Base-by-base conservation (phyloP, 192 early-diverging fungal species). In the Coemansia sp. region DNA sequence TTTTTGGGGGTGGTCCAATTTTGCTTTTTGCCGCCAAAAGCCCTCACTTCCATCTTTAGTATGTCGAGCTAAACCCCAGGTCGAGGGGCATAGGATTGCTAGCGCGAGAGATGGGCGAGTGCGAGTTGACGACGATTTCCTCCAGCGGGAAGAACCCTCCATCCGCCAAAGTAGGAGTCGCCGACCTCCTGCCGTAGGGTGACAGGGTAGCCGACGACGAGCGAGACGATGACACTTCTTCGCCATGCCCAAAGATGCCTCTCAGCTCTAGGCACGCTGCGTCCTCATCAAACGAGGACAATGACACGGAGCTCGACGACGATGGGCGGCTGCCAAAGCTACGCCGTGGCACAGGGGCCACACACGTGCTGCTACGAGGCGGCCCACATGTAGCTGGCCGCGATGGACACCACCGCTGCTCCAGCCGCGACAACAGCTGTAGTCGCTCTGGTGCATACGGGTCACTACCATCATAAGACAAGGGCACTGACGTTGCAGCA, bases 331-430 rank as follows among this genome's bases (percentile, higher is more conserved):
- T 68, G 41, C 52, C 43, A 38, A 38, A 32, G 29, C 39, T 61
- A 38, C 65, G 50, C 41, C 71, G 70, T n/a, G 79, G 75, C 56
- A 76, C 74, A 4, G 79, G 79, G 16, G 74, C 74, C 3, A 70
- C 70, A 47, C 74, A 76, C 61, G 59, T 62, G 45, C 58, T 52
- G 70, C 65, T 68, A 47, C 70, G 73, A 22, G 65, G 29, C 24
- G 40, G 27, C 18, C 62, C 59, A 20, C 58, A 61, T 7, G 45
- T 61, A 37, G 63, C 41, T 8, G 45, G 63, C 35, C 63, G 62
- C 37, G 64, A 71, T 4, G 74, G 64, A 41, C 70, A 76, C 79
- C 79, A 82, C 56, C 74, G 70, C 68, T 82, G 70, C 70, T 82
- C 70, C 20, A 82, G 64, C 18, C 74, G 66, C 20, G 74, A 76